These are phyloP conservation scores for Zychaea mexicana DNA, from an alignment of 371 early-diverging fungal genomes.

Conservation along the genomic window DNA sequence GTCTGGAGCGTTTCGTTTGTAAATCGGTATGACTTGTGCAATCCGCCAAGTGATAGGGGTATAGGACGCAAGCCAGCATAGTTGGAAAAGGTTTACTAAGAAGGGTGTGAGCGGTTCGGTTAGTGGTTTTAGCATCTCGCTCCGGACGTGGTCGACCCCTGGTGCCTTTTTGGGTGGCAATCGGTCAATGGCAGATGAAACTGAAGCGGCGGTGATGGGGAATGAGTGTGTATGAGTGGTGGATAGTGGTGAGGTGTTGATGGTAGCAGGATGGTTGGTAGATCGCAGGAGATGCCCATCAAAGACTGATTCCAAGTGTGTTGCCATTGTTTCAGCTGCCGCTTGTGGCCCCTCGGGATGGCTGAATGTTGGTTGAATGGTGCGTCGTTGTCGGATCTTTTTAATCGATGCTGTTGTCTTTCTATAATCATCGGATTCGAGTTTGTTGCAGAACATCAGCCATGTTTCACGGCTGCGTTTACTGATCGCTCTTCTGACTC, in stretches of 20 bases:
- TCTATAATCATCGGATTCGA: not conserved
- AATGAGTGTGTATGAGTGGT: not conserved
- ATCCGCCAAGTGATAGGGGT: conserved; percentile 11
- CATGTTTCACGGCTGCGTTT: not conserved
- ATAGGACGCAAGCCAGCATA: conserved; percentile 11
- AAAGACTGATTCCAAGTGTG: not conserved
- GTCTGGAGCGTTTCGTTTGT: conserved; percentile 20
- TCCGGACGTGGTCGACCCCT: conserved; percentile 18
- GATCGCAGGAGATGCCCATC: not conserved
- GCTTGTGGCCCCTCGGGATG: conserved; percentile 8
- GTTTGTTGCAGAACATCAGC: not conserved
- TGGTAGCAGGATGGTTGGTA: not conserved
- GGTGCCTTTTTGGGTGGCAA: conserved; percentile 22
- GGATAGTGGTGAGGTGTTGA: not conserved
- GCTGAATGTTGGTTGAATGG: not conserved
- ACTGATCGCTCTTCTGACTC: not conserved
- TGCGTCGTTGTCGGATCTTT: not conserved
- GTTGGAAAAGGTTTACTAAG: not conserved
- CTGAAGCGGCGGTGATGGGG: not conserved
- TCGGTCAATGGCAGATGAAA: not conserved
- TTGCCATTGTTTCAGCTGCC: not conserved
- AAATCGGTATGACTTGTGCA: conserved; percentile 23
- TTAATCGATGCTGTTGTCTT: not conserved
- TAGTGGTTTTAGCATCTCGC: conserved; percentile 25
- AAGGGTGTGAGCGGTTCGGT: not conserved